Conservation (phyloP, 495 filamentous ascomycete genomes). For the Tuber umbilicatum region DNA sequence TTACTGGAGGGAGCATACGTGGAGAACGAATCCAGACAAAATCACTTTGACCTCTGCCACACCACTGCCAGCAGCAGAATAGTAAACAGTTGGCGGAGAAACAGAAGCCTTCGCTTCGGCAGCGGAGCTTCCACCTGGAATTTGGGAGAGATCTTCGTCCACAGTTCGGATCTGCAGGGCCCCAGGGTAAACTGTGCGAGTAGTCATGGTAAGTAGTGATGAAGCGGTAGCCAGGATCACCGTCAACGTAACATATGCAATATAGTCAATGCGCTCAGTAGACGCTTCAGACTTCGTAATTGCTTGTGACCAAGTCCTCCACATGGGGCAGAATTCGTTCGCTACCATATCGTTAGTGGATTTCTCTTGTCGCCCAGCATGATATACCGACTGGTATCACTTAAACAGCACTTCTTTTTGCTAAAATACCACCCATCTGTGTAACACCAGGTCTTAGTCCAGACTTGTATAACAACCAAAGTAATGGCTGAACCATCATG, state of each 20-base stretch:
- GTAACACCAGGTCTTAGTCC: conserved; percentile 18
- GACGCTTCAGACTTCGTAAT: conserved; percentile 45
- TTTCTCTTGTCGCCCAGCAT: neutral
- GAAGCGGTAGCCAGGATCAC: conserved; percentile 66
- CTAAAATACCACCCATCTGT: conserved; percentile 58
- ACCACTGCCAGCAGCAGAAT: conserved; percentile 90
- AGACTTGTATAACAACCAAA: neutral
- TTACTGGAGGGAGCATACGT: conserved; percentile 47
- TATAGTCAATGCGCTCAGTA: conserved; percentile 73
- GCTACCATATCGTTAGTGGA: conserved; percentile 20
- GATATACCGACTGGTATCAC: conserved; percentile 43
- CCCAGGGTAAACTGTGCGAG: conserved; percentile 86
- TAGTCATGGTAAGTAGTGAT: conserved; percentile 73
- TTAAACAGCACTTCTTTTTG: conserved; percentile 71
- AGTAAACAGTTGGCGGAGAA: conserved; percentile 77
- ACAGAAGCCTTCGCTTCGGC: conserved; percentile 41
- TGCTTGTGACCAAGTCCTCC: conserved; percentile 39
- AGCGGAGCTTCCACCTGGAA: conserved; percentile 40
- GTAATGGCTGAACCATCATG: conserved; percentile 13
- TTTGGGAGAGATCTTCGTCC: conserved; percentile 63
- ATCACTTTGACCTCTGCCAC: conserved; percentile 98
- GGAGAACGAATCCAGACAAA: conserved; percentile 90
- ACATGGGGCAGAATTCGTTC: conserved; percentile 41
- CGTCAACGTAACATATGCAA: conserved; percentile 63
- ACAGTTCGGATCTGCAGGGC: conserved; percentile 76